Conservation (phyloP, 495 filamentous ascomycete genomes). For the Lichenothelia convexa region DNA sequence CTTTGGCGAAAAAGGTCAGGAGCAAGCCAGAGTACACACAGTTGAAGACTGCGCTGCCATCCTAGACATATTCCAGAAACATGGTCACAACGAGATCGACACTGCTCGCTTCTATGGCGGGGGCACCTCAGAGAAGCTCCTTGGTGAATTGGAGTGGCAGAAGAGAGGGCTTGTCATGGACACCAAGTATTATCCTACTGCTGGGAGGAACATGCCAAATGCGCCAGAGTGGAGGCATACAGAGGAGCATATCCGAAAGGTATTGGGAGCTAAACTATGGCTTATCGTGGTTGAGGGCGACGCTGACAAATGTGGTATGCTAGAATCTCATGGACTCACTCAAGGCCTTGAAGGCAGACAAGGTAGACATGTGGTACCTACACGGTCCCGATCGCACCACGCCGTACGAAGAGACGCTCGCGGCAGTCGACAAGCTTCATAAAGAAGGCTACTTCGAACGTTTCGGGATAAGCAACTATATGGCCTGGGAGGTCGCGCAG, state of each 20-base stretch:
- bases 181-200: constrained; percentile 32
- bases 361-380: constrained; percentile 34
- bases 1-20: constrained; percentile 3
- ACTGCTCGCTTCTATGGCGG: constrained; percentile 28
- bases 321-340: constrained; percentile 24
- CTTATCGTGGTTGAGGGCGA: too few species aligned
- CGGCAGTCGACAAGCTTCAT: constrained; percentile 29
- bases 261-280: too few species aligned
- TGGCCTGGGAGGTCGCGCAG: constrained; percentile 31
- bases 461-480: constrained; percentile 35
- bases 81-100: constrained; percentile 19
- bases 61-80: constrained; percentile 15
- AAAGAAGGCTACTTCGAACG: constrained; percentile 28
- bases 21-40: constrained; percentile 1
- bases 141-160: constrained; percentile 29
- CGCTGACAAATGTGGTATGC: too few species aligned
- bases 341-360: constrained; percentile 26
- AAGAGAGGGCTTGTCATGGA: constrained; percentile 31
- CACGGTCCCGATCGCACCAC: constrained; percentile 32
- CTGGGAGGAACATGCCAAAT: constrained; percentile 1
- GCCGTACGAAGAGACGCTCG: constrained; percentile 31
- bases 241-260: constrained; percentile 18
- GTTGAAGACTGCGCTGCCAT: constrained; percentile 2
- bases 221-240: constrained; percentile 14
- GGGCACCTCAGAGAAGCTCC: constrained; percentile 31